Conservation (phyloP, 2,329 filamentous ascomycete species). For the Biscogniauxia sp. region DNA sequence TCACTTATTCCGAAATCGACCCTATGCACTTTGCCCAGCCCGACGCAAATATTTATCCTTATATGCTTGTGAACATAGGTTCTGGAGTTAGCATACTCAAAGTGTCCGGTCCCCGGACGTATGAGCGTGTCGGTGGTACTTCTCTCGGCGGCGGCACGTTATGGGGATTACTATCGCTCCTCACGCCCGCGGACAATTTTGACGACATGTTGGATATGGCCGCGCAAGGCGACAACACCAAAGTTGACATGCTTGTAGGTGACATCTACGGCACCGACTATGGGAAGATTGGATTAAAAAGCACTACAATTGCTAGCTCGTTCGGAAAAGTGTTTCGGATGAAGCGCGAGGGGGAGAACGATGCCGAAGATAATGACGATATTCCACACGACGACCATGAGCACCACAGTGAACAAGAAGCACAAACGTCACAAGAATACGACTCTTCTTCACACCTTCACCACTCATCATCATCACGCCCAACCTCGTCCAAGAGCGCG, state of each 20-base stretch:
- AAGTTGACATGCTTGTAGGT: constrained; percentile 94
- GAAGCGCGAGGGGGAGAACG: constrained; percentile 78
- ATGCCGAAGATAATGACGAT: constrained; percentile 70
- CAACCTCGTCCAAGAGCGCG: constrained; percentile 17
- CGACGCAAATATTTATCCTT: constrained; percentile 83
- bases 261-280: constrained; percentile 98
- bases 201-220: constrained; percentile 96
- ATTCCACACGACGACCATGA: constrained; percentile 50
- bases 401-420: constrained; percentile 20
- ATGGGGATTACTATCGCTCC: constrained; percentile 87
- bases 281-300: constrained; percentile 92
- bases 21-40: constrained; percentile 87
- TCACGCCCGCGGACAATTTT: constrained; percentile 93
- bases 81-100: constrained; percentile 97
- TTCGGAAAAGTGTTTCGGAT: constrained; percentile 96
- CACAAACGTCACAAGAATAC: background rate
- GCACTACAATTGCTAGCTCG: constrained; percentile 89
- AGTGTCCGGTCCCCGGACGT: constrained; percentile 83
- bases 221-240: constrained; percentile 84
- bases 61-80: constrained; percentile 96
- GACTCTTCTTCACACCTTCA: constrained; percentile 10
- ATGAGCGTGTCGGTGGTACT: constrained; percentile 88
- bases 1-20: constrained; percentile 88
- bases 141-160: constrained; percentile 95
- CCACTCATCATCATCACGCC: constrained; percentile 5